These are phyloP conservation scores for Flaveria ramosissima DNA, from an alignment of 129 eudicot species.

Conservation along the genomic window DNA sequence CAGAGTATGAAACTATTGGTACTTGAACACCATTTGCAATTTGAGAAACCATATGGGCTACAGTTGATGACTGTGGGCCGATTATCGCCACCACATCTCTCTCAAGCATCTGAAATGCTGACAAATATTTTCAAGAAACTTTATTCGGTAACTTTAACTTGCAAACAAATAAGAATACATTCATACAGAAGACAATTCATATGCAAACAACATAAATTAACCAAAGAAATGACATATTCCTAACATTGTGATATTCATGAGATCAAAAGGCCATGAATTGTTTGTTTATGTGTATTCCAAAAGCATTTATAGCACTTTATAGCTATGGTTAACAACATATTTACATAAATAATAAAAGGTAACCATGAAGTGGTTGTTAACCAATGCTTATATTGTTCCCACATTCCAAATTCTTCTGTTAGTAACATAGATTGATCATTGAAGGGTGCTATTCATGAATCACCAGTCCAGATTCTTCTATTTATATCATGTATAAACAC, in stretches of 20 bases:
- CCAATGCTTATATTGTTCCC: neutral
- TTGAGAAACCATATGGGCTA: conserved; percentile 62
- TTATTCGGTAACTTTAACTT: conserved; percentile 22
- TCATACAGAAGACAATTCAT: neutral
- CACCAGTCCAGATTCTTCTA: neutral
- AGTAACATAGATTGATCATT: neutral
- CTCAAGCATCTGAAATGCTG: conserved; percentile 70
- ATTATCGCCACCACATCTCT: conserved; percentile 61
- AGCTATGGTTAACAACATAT: neutral
- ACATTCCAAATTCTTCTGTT: neutral
- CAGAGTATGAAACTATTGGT: conserved; percentile 58
- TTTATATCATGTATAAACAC: neutral
- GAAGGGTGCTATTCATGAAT: neutral
- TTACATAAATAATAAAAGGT: neutral
- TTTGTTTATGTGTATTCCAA: neutral
- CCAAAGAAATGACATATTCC: neutral
- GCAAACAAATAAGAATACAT: conserved; percentile 1
- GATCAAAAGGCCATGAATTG: neutral
- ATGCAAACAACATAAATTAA: neutral
- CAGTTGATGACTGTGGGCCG: conserved; percentile 70
- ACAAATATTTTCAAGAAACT: conserved; percentile 36
- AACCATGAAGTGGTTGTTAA: neutral
- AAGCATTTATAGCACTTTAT: neutral
- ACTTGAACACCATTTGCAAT: conserved; percentile 60
- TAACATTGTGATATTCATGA: conserved; percentile 7